Evolutionary conservation across 192 early-diverging fungal species (phyloP), one percentile per base, ranked within the genome.

Genomic region (Umbelopsis vinacea): DNA sequence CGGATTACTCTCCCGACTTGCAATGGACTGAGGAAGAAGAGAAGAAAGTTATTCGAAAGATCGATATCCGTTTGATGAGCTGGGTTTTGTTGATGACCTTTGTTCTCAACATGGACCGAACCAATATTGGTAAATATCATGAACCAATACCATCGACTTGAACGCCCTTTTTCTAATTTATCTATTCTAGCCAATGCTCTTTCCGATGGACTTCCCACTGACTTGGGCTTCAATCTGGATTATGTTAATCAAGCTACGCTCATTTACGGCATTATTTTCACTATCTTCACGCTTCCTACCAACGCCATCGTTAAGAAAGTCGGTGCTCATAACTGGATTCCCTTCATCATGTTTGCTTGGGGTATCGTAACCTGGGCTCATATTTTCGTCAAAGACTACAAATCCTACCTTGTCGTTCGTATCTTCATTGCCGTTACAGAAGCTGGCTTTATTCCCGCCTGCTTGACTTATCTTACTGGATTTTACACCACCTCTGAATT

Each of bases 251-350:
- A 79, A n/a, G 79, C 67, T 10, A 84, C 84, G 8, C 38, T 88
- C 43, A 74, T 88, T n/a, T 69, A 84, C 46, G 37, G 83, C 23
- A 77, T 79, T 67, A 21, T 76, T 12, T 76, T 76, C 33, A 71
- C 75, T 29, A 9, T 78, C 22, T 81, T 83, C 17, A 82, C 84
- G 47, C 70, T 88, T 10, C 86, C 86, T 6, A 84, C 82, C 35
- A 85, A 86, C 52, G 57, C 84, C 46, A 74, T 88, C 45, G 79
- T 82, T 26, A 81, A 78, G 38, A 72, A 73, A 21, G 43, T 88
- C 12, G 87, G 87, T 29, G 70, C 86, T 68, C 82, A 88, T 38
- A 69, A 73, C 17, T 88, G 86, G 86, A 85, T 88, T 54, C 86
- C 87, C 4, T 70, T 86, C 37, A 66, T 85, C 21, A 76, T 76